phyloP scores from a whole-genome alignment of 2,329 filamentous ascomycete genomes.

The Simplicillium aogashimaense region DNA sequence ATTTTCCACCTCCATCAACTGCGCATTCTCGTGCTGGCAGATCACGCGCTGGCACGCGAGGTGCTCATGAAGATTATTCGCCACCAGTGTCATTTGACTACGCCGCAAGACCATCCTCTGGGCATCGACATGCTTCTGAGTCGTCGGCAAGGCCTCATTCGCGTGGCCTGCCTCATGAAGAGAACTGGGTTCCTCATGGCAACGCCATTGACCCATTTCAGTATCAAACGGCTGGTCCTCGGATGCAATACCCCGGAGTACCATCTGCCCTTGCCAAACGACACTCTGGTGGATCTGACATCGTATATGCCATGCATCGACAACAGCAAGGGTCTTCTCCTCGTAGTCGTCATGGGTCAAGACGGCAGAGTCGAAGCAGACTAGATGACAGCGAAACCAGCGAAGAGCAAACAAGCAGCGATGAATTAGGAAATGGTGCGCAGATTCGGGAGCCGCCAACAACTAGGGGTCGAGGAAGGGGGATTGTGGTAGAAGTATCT shows the following conservation, averaged over 20 bases:
- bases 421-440: slow-evolving; percentile 24
- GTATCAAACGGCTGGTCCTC: slow-evolving; percentile 38
- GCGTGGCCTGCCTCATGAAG: slow-evolving; percentile 19
- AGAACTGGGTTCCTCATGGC: slow-evolving; percentile 14
- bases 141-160: slow-evolving; percentile 22
- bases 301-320: slow-evolving; percentile 13
- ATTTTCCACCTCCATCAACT: slow-evolving; percentile 36
- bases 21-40: slow-evolving; percentile 21
- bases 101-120: slow-evolving; percentile 20
- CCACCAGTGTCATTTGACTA: slow-evolving; percentile 38
- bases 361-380: slow-evolving; percentile 18
- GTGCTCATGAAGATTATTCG: slow-evolving; percentile 23
- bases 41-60: slow-evolving; percentile 29
- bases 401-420: slow-evolving; percentile 23
- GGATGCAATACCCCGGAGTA: slow-evolving; percentile 21
- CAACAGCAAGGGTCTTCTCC: slow-evolving; percentile 17
- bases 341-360: slow-evolving; percentile 20
- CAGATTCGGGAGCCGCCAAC: slow-evolving; percentile 16
- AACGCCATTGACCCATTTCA: slow-evolving; percentile 36
- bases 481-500: slow-evolving; percentile 28
- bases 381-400: slow-evolving; percentile 23
- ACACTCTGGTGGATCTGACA: slow-evolving; percentile 23
- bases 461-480: slow-evolving; percentile 19
- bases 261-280: slow-evolving; percentile 24
- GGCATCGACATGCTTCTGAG: slow-evolving; percentile 35